phyloP scores from a whole-genome alignment of 768 basidiomycete species.

The Naganishia onofrii region DNA sequence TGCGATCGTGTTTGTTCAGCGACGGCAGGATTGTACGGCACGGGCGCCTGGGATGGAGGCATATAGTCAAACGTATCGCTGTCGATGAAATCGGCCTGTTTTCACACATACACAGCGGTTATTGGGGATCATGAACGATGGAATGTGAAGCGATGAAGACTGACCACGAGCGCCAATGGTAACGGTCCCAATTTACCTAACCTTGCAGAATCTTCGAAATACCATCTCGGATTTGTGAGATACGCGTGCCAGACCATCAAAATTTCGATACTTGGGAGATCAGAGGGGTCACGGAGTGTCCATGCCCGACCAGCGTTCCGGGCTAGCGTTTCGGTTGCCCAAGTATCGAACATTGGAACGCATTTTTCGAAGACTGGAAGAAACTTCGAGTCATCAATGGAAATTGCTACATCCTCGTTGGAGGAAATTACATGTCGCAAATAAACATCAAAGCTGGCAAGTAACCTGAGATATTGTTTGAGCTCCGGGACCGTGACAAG shows the following conservation, averaged over 20 bases:
- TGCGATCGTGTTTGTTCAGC: not conserved
- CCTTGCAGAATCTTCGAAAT: conserved; percentile 7
- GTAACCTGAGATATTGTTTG: not conserved
- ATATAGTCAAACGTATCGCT: conserved; percentile 1
- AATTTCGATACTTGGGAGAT: not conserved
- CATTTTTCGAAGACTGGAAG: not conserved
- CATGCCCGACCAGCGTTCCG: not conserved
- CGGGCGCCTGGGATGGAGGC: not conserved
- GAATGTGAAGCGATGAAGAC: not conserved
- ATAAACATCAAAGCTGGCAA: not conserved
- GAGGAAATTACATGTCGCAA: not conserved
- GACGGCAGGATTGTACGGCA: not conserved
- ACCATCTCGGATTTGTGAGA: conserved; percentile 2
- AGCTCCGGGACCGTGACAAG: not conserved
- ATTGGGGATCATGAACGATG: not conserved
- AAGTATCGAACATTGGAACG: not conserved
- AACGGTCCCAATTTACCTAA: not conserved
- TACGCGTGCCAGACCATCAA: conserved; percentile 16
- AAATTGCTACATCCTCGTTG: not conserved
- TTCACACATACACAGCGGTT: not conserved
- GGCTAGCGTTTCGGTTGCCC: not conserved
- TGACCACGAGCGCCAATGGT: not conserved
- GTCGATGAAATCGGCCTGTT: conserved; percentile 2
- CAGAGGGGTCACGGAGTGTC: not conserved
- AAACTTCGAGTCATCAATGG: not conserved